Conservation (phyloP, 805 yeast genomes). For the Scheffersomyces ergatensis region DNA sequence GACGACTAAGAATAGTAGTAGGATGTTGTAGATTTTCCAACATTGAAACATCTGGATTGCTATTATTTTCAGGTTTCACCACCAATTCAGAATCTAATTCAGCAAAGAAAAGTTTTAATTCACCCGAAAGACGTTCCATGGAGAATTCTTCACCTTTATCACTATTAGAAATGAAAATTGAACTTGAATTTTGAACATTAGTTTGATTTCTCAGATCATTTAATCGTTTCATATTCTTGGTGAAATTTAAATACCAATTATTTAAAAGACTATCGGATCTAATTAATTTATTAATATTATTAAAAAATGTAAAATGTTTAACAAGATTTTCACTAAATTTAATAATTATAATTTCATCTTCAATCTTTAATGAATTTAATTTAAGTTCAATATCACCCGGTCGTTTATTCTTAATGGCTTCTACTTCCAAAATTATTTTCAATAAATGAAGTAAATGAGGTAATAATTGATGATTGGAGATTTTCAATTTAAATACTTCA, state of each 20-base stretch:
- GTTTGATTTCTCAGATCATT: not conserved
- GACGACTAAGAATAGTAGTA: too few relatives aligned
- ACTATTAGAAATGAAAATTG: not conserved
- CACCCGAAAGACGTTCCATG: not conserved
- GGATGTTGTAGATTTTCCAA: too few relatives aligned
- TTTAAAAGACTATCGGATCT: conserved; percentile 17
- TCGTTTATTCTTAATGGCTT: not conserved
- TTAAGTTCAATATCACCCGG: not conserved
- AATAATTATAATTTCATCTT: conserved; percentile 6
- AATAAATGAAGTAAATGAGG: conserved; percentile 30
- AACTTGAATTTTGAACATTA: not conserved
- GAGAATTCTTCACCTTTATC: too few relatives aligned
- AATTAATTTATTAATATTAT: conserved; percentile 25
- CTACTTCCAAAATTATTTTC: conserved; percentile 23
- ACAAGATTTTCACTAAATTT: conserved; percentile 19
- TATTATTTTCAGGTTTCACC: too few relatives aligned
- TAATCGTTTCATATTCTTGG: conserved; percentile 4
- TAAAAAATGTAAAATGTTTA: conserved; percentile 23
- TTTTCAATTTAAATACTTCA: conserved; percentile 16
- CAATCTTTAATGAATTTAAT: conserved; percentile 6
- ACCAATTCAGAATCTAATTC: too few relatives aligned
- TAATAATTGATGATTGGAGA: conserved; percentile 29
- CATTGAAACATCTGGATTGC: too few relatives aligned
- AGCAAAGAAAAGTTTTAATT: too few relatives aligned
- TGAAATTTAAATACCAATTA: conserved; percentile 21